Evolutionary conservation across 108 stramenopile species (phyloP).

Genomic region (Cyclotella distinguenda): DNA sequence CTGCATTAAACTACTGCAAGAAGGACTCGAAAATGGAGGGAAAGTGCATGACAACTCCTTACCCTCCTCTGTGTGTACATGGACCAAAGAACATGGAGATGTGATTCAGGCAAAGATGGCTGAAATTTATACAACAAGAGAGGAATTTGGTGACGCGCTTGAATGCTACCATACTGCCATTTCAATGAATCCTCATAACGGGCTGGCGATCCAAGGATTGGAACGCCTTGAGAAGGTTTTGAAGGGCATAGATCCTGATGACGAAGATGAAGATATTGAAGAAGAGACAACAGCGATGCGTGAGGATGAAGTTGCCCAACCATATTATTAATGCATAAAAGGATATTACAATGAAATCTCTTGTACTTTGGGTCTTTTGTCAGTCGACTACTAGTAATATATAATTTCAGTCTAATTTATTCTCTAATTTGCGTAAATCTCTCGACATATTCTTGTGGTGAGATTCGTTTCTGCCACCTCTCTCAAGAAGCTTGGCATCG

Average conservation of each 20-base stretch:
- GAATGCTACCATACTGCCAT: constrained; percentile 74
- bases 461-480: constrained; percentile 98
- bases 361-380: not conserved
- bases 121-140: constrained; percentile 64
- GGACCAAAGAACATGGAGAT: constrained; percentile 47
- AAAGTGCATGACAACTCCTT: constrained; percentile 24
- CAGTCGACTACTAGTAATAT: not conserved
- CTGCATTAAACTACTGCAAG: constrained; percentile 62
- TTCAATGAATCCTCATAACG: constrained; percentile 69
- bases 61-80: constrained; percentile 11
- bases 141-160: constrained; percentile 72
- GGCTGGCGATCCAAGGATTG: constrained; percentile 55
- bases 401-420: constrained; percentile 39
- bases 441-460: constrained; percentile 99
- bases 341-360: not conserved
- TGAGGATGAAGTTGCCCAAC: constrained; percentile 8
- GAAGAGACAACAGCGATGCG: constrained; percentile 20
- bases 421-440: constrained; percentile 59
- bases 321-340: constrained; percentile 14
- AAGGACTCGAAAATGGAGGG: constrained; percentile 60
- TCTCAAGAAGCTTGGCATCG: constrained; percentile 97
- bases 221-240: constrained; percentile 79
- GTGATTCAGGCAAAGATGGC: constrained; percentile 68
- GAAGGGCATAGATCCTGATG: constrained; percentile 49
- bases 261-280: constrained; percentile 25